A percentile compares a stretch with the other conserved stretches of the same genome.
These are phyloP conservation scores for bread wheat (Triticum aestivum) DNA, from an alignment of 176 grass and related monocot species.

Conservation along the genomic window IWGSC_CS_RefSeq_v2.1 NC_057801.1:558866624-558867123, in stretches of 20 bases:
- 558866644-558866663: background rate
- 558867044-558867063: slow-evolving; percentile 47
- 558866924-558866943: slow-evolving; percentile 58
- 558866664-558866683: slow-evolving; percentile 45
- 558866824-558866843: slow-evolving; percentile 18
- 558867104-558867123: slow-evolving; percentile 27
- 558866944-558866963: slow-evolving; percentile 70
- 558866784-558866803: slow-evolving; percentile 8
- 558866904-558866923: slow-evolving; percentile 35
- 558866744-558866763: slow-evolving; percentile 42
- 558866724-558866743: slow-evolving; percentile 39
- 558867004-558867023: slow-evolving; percentile 38
- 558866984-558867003: slow-evolving; percentile 48
- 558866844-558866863: background rate
- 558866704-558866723: slow-evolving; percentile 36
- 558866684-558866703: slow-evolving; percentile 26
- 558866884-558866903: slow-evolving; percentile 22
- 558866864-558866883: slow-evolving; percentile 20
- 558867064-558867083: slow-evolving; percentile 18
- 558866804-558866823: slow-evolving; percentile 9
- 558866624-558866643: background rate
- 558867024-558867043: slow-evolving; percentile 40
- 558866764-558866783: slow-evolving; percentile 49
- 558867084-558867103: slow-evolving; percentile 27
- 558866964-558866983: slow-evolving; percentile 82